Evolutionary conservation across 495 filamentous ascomycete species (phyloP).

Genomic region (Neurospora sp.): DNA sequence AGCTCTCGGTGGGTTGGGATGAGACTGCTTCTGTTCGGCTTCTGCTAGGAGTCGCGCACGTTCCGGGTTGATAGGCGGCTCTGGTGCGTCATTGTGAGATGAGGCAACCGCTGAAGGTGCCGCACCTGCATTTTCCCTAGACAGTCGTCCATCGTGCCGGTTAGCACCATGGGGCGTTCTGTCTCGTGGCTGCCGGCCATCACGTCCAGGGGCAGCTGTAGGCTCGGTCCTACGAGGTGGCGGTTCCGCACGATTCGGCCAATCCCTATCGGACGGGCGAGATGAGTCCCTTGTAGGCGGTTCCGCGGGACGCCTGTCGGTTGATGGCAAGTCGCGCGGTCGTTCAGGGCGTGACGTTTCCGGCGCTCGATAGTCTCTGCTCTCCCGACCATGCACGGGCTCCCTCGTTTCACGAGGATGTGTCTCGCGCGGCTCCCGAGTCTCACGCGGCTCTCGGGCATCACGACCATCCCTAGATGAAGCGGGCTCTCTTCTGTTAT

Average conservation of each 20-base stretch:
- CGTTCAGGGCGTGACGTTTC: slow-evolving; percentile 19
- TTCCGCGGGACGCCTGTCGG: slow-evolving; percentile 18
- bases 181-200: slow-evolving; percentile 26
- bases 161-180: slow-evolving; percentile 16
- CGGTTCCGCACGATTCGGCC: slow-evolving; percentile 21
- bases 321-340: slow-evolving; percentile 16
- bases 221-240: slow-evolving; percentile 23
- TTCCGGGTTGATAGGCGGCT: slow-evolving; percentile 34
- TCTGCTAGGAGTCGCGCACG: slow-evolving; percentile 30
- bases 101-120: slow-evolving; percentile 22
- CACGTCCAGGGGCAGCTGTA: slow-evolving; percentile 21
- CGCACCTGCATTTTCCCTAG: slow-evolving; percentile 20
- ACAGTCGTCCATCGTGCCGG: slow-evolving; percentile 23
- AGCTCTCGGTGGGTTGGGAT: slow-evolving; percentile 47
- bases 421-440: slow-evolving; percentile 26
- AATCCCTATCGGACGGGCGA: slow-evolving; percentile 23
- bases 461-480: slow-evolving; percentile 18
- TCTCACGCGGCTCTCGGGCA: slow-evolving; percentile 27
- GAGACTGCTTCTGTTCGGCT: slow-evolving; percentile 24
- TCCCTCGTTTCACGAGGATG: slow-evolving; percentile 29
- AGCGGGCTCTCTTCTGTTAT: slow-evolving; percentile 17
- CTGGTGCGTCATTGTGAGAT: slow-evolving; percentile 25
- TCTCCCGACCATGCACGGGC: slow-evolving; percentile 20
- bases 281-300: slow-evolving; percentile 19
- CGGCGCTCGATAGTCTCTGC: slow-evolving; percentile 22